Conservation (phyloP, 768 basidiomycete species). For the Sporobolomyces pararoseus region DNA sequence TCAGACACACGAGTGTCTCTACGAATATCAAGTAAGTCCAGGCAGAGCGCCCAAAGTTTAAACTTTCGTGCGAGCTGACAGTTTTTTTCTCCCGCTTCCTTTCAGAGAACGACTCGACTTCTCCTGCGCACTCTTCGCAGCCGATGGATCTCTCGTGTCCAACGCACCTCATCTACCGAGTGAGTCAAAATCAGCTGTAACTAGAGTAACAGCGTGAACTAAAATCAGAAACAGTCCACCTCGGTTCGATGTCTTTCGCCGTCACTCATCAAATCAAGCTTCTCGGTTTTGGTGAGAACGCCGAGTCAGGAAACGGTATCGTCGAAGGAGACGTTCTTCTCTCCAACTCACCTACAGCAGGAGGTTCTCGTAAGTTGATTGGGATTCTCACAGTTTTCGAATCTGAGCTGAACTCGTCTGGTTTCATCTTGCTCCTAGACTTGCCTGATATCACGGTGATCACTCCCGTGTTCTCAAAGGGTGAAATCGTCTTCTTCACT, state of each 20-base stretch:
- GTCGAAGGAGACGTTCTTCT: slow-evolving; percentile 89
- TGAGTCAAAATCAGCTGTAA: no score
- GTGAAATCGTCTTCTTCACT: slow-evolving; percentile 49
- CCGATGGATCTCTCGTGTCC: slow-evolving; percentile 89
- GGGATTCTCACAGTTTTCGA: background rate
- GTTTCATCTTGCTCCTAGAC: slow-evolving; percentile 50
- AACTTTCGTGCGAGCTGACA: no score
- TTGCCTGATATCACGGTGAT: slow-evolving; percentile 88
- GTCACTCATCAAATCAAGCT: slow-evolving; percentile 46
- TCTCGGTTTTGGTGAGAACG: slow-evolving; percentile 20
- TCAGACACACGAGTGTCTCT: slow-evolving; percentile 16
- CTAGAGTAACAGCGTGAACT: no score
- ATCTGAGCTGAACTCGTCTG: slow-evolving; percentile 41
- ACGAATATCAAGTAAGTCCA: slow-evolving; percentile 17
- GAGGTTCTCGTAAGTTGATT: slow-evolving; percentile 51
- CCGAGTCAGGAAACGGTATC: slow-evolving; percentile 55
- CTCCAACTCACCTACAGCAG: slow-evolving; percentile 84
- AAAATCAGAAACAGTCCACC: no score
- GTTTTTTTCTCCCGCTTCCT: no score
- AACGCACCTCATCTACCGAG: slow-evolving; percentile 53
- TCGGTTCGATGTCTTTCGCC: slow-evolving; percentile 45
- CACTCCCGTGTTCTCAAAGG: slow-evolving; percentile 73
- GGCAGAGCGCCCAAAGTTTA: no score
- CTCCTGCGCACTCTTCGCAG: slow-evolving; percentile 88
- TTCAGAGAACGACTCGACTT: slow-evolving; percentile 87